Evolutionary conservation across 176 grass and related monocot species (phyloP).

Genomic region (Hsuehochloa calcarea): DNA sequence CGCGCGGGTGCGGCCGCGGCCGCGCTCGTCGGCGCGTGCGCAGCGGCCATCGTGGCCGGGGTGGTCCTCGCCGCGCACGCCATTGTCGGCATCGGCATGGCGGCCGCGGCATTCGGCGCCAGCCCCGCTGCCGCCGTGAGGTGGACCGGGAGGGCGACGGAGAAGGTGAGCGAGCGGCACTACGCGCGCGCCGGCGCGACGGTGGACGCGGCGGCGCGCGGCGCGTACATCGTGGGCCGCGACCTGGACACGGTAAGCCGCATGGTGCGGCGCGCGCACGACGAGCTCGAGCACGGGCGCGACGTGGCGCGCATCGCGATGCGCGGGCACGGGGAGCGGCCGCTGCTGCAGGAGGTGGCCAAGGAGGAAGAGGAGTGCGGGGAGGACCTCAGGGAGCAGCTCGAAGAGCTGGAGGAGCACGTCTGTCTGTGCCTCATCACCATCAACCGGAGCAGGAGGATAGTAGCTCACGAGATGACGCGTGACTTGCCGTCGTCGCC

Average conservation of each 20-base stretch:
- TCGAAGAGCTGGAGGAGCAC: slow-evolving; percentile 88
- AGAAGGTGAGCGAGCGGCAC: neutral
- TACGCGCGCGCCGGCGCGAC: slow-evolving; percentile 20
- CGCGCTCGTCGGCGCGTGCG: slow-evolving; percentile 30
- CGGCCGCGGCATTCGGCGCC: neutral
- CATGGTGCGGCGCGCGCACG: slow-evolving; percentile 72
- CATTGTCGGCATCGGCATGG: slow-evolving; percentile 38
- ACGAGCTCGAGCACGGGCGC: slow-evolving; percentile 87
- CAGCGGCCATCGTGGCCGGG: slow-evolving; percentile 24
- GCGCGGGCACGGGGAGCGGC: slow-evolving; percentile 27
- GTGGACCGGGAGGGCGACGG: neutral
- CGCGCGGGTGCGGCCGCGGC: slow-evolving; percentile 30
- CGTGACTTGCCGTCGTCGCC: neutral
- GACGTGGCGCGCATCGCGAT: slow-evolving; percentile 64
- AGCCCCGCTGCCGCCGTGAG: neutral
- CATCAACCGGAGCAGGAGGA: slow-evolving; percentile 73
- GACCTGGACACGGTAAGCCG: slow-evolving; percentile 85
- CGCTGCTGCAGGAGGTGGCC: slow-evolving; percentile 50
- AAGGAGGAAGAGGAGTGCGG: slow-evolving; percentile 55
- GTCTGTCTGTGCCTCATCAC: slow-evolving; percentile 78
- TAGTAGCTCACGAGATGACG: slow-evolving; percentile 58
- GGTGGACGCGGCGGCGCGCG: slow-evolving; percentile 73
- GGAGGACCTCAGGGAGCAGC: slow-evolving; percentile 52
- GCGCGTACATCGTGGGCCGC: slow-evolving; percentile 76
- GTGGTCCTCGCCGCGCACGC: slow-evolving; percentile 46